A percentile compares a stretch with the other conserved stretches of the same genome.
Evolutionary conservation across 768 basidiomycete genomes (phyloP).

Genomic region (Russula griseocarnosa): DNA sequence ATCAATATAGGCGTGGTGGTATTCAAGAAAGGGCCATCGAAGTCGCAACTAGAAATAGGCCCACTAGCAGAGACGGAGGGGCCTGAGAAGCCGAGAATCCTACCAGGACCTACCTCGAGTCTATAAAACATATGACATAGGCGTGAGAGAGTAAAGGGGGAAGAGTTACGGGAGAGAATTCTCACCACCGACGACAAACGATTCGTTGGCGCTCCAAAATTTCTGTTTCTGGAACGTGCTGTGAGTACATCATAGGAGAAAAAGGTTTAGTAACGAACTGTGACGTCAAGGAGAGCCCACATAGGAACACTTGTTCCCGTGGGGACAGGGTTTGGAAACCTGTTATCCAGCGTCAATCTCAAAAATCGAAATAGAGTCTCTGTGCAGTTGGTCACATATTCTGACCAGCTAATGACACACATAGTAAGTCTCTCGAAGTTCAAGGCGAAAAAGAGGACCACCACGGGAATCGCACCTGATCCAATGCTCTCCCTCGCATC

Average conservation of each 20-base stretch:
- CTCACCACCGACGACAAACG: neutral
- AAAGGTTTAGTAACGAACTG: neutral
- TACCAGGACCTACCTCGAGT: neutral
- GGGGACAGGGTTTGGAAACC: conserved; percentile 12
- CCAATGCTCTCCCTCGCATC: neutral
- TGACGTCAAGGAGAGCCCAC: conserved; percentile 4
- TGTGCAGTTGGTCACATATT: neutral
- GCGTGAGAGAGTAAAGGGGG: neutral
- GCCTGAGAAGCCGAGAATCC: neutral
- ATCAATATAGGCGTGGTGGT: neutral
- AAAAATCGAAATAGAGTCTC: neutral
- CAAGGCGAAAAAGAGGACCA: neutral
- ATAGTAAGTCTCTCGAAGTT: neutral
- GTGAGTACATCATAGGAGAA: neutral
- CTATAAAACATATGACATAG: neutral
- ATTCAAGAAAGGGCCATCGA: neutral
- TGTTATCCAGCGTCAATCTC: neutral
- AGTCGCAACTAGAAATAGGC: too few species aligned
- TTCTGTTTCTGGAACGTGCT: neutral
- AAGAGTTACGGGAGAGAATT: neutral
- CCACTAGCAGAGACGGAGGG: neutral
- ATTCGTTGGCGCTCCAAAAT: neutral
- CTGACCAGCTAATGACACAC: neutral
- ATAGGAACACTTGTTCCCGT: neutral
- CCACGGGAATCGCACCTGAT: neutral